Evolutionary conservation across 805 yeast genomes (phyloP).

Genomic region (Yarrowia yakushimensis): DNA sequence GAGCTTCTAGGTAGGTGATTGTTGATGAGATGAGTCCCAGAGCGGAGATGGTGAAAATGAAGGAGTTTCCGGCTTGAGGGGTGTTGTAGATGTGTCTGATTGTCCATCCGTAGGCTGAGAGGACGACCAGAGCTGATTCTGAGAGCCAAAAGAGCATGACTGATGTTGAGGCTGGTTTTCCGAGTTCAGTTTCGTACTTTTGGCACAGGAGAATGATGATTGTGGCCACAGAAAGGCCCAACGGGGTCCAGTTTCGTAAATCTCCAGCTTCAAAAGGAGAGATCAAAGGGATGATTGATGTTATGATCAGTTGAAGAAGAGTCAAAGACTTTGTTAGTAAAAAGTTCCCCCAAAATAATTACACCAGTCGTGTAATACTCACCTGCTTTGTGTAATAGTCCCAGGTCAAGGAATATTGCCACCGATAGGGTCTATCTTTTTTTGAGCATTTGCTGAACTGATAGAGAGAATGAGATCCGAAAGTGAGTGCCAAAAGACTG

Average conservation of each 20-base stretch:
- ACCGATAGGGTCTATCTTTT: background rate
- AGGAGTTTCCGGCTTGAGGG: background rate
- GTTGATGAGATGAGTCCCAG: background rate
- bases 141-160: slow-evolving; percentile 32
- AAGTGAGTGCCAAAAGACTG: background rate
- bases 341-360: too few species aligned
- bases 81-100: background rate
- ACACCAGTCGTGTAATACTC: too few species aligned
- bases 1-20: slow-evolving; percentile 37
- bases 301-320: background rate
- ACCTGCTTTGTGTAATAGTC: slow-evolving; percentile 10
- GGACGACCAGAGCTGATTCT: slow-evolving; percentile 17
- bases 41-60: background rate
- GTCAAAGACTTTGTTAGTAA: slow-evolving; percentile 3
- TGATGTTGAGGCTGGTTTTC: slow-evolving; percentile 28
- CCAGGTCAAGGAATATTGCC: slow-evolving; percentile 4
- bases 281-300: background rate
- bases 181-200: background rate
- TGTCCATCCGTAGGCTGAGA: slow-evolving; percentile 28
- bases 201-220: background rate
- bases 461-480: background rate
- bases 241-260: slow-evolving; percentile 21
- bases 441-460: background rate
- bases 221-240: slow-evolving; percentile 7
- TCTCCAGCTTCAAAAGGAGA: background rate